A percentile compares a stretch with the other conserved stretches of the same genome.
These are phyloP conservation scores for Chlamydomonas reinhardtii DNA, from an alignment of 163 green algal genomes.

Conservation along the genomic window DNA sequence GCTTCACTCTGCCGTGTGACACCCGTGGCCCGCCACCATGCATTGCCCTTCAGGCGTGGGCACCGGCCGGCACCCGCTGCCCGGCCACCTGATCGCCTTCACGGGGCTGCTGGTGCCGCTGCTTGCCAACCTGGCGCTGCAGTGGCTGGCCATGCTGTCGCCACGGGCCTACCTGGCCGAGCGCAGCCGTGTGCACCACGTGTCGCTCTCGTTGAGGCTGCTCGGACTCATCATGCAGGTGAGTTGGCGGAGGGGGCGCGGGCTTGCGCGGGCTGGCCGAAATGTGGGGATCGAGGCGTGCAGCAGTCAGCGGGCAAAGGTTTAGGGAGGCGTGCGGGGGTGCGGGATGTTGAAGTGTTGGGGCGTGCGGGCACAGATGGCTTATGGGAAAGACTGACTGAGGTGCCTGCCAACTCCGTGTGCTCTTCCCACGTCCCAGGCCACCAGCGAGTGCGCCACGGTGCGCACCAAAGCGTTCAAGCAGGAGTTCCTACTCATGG, in stretches of 20 bases:
- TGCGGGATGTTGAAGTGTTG: too few species aligned
- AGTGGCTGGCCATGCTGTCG: not conserved
- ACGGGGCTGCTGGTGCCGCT: constrained; percentile 30
- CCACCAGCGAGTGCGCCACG: constrained; percentile 32
- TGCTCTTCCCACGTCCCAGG: not conserved
- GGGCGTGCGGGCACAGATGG: too few species aligned
- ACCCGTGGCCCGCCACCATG: too few species aligned
- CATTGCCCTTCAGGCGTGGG: constrained; percentile 15
- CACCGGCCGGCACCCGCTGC: constrained; percentile 14
- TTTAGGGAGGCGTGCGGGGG: too few species aligned
- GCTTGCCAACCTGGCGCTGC: constrained; percentile 8
- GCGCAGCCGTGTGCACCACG: constrained; percentile 7
- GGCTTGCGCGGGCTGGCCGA: too few species aligned
- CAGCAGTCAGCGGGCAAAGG: too few species aligned
- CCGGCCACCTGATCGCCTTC: constrained; percentile 26
- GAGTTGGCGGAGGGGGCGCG: not conserved
- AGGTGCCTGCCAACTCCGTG: too few species aligned
- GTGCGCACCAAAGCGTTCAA: constrained; percentile 38
- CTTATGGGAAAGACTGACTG: too few species aligned
- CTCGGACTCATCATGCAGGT: constrained; percentile 44
- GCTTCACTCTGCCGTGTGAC: too few species aligned
- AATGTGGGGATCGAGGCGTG: too few species aligned
- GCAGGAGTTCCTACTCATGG: constrained; percentile 38
- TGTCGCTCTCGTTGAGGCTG: not conserved
- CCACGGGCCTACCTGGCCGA: constrained; percentile 22